These are phyloP conservation scores for Phoenix dactylifera DNA, from an alignment of 176 grass and related monocot genomes.

Conservation along the genomic window DNA sequence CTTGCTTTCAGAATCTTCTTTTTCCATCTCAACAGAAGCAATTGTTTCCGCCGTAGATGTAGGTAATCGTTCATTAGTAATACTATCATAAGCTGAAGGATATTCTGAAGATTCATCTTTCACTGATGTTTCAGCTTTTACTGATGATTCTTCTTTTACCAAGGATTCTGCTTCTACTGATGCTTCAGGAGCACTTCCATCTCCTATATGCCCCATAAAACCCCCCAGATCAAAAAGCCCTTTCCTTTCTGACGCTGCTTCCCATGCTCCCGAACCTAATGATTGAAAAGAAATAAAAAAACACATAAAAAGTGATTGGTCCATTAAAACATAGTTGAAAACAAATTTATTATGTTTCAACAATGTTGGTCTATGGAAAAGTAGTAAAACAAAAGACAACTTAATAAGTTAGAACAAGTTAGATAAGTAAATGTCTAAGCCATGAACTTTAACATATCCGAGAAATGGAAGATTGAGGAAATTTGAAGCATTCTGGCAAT, in stretches of 20 bases:
- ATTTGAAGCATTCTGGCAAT: no score
- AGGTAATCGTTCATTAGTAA: conserved; percentile 19
- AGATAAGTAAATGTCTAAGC: no score
- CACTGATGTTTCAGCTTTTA: no score
- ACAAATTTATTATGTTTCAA: neutral
- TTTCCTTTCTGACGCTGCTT: conserved; percentile 40
- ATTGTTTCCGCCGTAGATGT: conserved; percentile 25
- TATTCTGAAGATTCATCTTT: conserved; percentile 15
- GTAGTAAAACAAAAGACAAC: neutral
- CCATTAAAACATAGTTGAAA: no score
- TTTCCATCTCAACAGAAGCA: conserved; percentile 24
- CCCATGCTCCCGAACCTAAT: conserved; percentile 38
- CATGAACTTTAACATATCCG: no score
- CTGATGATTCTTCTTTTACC: no score
- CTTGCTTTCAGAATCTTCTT: conserved; percentile 19
- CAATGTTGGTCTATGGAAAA: neutral
- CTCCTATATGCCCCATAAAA: conserved; percentile 79
- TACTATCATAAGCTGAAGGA: conserved; percentile 17
- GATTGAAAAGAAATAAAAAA: neutral
- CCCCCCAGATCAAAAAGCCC: conserved; percentile 72
- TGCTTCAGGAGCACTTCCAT: conserved; percentile 37
- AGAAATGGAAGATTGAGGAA: no score
- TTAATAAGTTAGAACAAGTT: neutral
- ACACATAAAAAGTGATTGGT: neutral
- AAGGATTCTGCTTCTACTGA: conserved; percentile 16